Evolutionary conservation across 345 rosid genomes (phyloP).

Genomic region (Clausena lansium): DNA sequence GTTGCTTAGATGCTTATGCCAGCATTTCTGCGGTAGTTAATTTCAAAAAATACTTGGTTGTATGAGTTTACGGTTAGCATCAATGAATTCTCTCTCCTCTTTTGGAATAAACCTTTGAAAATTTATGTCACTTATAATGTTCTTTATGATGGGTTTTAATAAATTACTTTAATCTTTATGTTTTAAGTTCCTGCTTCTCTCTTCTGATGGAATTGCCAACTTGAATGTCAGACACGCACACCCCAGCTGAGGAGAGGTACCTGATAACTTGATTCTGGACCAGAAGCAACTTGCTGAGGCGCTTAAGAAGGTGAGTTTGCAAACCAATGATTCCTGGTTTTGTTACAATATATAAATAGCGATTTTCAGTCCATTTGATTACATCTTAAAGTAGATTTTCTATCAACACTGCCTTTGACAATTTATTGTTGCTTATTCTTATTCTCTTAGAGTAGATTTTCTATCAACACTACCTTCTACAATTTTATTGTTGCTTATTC

Average conservation of each 20-base stretch:
- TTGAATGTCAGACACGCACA: constrained; percentile 30
- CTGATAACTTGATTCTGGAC: constrained; percentile 49
- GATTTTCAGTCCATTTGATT: not conserved
- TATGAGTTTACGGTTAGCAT: too few relatives aligned
- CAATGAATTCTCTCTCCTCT: too few relatives aligned
- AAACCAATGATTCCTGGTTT: not conserved
- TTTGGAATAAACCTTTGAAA: not conserved
- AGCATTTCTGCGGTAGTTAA: not conserved
- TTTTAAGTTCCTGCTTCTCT: not conserved
- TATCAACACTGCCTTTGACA: too few relatives aligned
- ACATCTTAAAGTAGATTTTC: too few relatives aligned
- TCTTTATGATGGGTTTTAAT: not conserved
- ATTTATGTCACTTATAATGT: not conserved
- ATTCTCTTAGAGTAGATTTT: too few relatives aligned
- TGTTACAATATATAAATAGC: not conserved
- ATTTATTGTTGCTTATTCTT: too few relatives aligned
- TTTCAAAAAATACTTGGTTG: not conserved
- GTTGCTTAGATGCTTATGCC: not conserved
- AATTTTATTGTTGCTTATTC: too few relatives aligned
- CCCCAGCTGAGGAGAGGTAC: constrained; percentile 41
- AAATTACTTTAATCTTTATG: not conserved
- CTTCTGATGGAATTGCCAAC: not conserved
- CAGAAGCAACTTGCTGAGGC: constrained; percentile 41
- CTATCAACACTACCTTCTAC: too few relatives aligned
- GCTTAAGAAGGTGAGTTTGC: constrained; percentile 44